phyloP scores from a whole-genome alignment of 345 rosid genomes.

The Ceriops zippeliana region DNA sequence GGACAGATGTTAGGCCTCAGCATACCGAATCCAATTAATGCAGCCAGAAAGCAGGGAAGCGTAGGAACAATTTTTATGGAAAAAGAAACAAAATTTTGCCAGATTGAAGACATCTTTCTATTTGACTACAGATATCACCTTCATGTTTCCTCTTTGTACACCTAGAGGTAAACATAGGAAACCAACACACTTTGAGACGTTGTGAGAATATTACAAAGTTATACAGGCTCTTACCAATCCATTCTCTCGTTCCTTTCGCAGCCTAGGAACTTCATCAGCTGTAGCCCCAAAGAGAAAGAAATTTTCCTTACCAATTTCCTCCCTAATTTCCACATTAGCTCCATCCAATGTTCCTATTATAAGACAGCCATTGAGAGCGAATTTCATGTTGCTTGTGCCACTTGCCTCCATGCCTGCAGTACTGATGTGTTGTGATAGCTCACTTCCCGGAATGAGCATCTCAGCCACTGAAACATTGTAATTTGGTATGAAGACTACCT shows the following conservation, averaged over 20 bases:
- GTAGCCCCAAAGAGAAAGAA: slow-evolving; percentile 96
- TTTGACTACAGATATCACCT: too few relatives aligned
- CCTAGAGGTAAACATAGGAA: too few relatives aligned
- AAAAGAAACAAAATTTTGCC: not conserved
- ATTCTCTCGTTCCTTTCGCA: slow-evolving; percentile 83
- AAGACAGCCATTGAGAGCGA: slow-evolving; percentile 91
- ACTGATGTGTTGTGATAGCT: slow-evolving; percentile 94
- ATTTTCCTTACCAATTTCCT: slow-evolving; percentile 81
- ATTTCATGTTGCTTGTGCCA: slow-evolving; percentile 99
- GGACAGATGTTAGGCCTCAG: not conserved
- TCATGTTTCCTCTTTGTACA: too few relatives aligned
- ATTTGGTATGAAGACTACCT: slow-evolving; percentile 97
- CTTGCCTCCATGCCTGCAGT: slow-evolving; percentile 99
- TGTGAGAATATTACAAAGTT: too few relatives aligned
- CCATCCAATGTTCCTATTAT: slow-evolving; percentile 96
- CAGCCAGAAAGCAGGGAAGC: not conserved
- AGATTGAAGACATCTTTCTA: too few relatives aligned
- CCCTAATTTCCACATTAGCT: slow-evolving; percentile 96
- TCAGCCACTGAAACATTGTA: slow-evolving; percentile 97
- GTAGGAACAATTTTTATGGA: not conserved
- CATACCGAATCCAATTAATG: not conserved
- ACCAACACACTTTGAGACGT: too few relatives aligned
- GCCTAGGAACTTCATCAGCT: slow-evolving; percentile 76
- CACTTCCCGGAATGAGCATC: slow-evolving; percentile 94
- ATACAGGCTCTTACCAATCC: slow-evolving; percentile 51